Percentiles rank a stretch among this genome's conserved stretches.
phyloP scores from a whole-genome alignment of 352 stramenopile genomes.

The Phytophthora capsici region DNA sequence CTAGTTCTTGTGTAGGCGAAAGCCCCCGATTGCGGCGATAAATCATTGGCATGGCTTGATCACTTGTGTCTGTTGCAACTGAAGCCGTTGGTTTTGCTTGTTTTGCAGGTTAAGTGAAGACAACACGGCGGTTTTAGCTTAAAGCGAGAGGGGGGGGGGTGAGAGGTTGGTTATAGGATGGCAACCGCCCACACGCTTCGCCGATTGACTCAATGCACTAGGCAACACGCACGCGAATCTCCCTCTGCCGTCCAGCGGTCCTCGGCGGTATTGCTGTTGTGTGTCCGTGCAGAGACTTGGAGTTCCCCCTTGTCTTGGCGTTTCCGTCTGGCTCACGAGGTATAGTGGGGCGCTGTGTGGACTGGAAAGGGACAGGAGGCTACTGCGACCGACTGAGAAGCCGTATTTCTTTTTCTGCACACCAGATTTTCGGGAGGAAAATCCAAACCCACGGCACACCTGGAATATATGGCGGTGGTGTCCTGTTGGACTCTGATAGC shows the following conservation, averaged over 20 bases:
- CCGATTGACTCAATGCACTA: slow-evolving; percentile 1
- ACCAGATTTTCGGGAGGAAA: slow-evolving; percentile 7
- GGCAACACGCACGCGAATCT: slow-evolving; percentile 1
- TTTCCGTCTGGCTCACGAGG: slow-evolving; percentile 6
- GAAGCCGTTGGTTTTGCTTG: slow-evolving; percentile 1
- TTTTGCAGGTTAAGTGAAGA: slow-evolving; percentile 11
- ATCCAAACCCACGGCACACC: neutral
- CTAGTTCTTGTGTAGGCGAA: slow-evolving; percentile 37
- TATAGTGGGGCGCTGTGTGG: slow-evolving; percentile 17
- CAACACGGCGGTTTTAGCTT: slow-evolving; percentile 17
- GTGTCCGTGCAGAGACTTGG: slow-evolving; percentile 28
- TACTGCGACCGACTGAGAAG: slow-evolving; percentile 7
- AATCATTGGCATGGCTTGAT: slow-evolving; percentile 59
- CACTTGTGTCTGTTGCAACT: slow-evolving; percentile 8
- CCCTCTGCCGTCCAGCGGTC: slow-evolving; percentile 22
- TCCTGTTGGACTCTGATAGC: too few relatives aligned
- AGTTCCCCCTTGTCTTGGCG: slow-evolving; percentile 14
- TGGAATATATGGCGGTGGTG: neutral
- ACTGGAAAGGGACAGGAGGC: neutral
- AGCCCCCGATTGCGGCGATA: slow-evolving; percentile 59
- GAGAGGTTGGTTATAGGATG: slow-evolving; percentile 2
- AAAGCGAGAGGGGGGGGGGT: slow-evolving; percentile 3
- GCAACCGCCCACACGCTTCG: neutral
- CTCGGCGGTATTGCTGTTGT: slow-evolving; percentile 32
- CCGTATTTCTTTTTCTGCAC: slow-evolving; percentile 1